Conservation (phyloP, 73 alveolate species). For the Symbiodinium natans region DNA sequence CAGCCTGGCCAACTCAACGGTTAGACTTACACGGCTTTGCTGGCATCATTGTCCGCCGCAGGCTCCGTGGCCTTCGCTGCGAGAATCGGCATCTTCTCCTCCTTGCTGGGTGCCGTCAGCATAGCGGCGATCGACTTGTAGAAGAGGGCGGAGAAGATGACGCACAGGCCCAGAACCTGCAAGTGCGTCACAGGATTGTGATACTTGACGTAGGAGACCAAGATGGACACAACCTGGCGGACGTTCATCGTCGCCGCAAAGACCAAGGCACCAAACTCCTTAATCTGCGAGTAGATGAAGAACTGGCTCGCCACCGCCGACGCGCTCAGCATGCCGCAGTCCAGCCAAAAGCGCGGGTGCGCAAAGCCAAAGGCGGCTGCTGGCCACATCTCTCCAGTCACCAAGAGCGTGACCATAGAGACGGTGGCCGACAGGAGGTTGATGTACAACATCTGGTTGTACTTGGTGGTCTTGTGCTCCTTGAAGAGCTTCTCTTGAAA, state of each 20-base stretch:
- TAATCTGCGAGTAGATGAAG: constrained; percentile 81
- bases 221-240: neutral
- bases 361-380: constrained; percentile 39
- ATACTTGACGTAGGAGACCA: constrained; percentile 29
- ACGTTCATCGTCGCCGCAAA: constrained; percentile 92
- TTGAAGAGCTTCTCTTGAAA: constrained; percentile 68
- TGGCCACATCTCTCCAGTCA: constrained; percentile 27
- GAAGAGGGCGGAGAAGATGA: constrained; percentile 59
- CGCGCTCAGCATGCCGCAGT: constrained; percentile 33
- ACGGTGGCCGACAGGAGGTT: constrained; percentile 35
- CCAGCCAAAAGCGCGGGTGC: constrained; percentile 44
- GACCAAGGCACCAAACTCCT: constrained; percentile 91
- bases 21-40: neutral
- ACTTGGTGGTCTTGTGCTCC: constrained; percentile 74
- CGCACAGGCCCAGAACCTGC: constrained; percentile 14
- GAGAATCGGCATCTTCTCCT: constrained; percentile 31
- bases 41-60: neutral
- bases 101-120: constrained; percentile 1
- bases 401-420: constrained; percentile 11
- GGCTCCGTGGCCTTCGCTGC: neutral
- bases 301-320: constrained; percentile 89
- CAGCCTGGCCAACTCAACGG: too few relatives aligned
- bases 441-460: constrained; percentile 83
- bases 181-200: constrained; percentile 79
- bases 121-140: constrained; percentile 65